Evolutionary conservation across 164 flowering plant genomes (phyloP), one percentile per base, ranked within the genome.

Genomic region (Liriodendron chinense): DNA sequence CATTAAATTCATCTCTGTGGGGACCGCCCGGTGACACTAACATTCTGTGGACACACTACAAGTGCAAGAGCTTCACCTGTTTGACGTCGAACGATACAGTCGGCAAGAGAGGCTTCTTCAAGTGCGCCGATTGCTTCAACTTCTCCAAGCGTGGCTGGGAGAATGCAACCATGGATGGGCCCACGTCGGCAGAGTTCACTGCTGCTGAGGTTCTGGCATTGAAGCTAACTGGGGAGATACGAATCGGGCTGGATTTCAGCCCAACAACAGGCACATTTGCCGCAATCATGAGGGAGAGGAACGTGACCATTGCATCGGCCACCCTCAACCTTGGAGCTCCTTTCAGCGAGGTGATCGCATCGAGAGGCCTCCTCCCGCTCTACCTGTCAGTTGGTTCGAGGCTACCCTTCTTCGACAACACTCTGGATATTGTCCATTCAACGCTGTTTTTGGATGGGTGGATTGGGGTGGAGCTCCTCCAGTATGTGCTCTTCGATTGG

Each of bases 211-310:
- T 86, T 12, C 77, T 86, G 1, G 18, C 53, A 22, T 56, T 82
- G 63, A 84, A 84, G 77, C 79, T 85, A 0, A 16, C 16, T 0
- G 86, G 83, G 25, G 83, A 84, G 78, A 82, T 84, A n/a, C 78
- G 84, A 7, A 79, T 84, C 12, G 88, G 88, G 1, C 70, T 86
- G 47, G 85, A 86, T 67, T 82, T 82, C 76, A 78, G 88, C 64
- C 83, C 81, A 10, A 79, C 83, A 16, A 82, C 86, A 0, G 88
- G 86, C 1, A 84, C 85, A 2, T 86, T 86, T 76, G 86, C 88
- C 0, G 86, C 88, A 0, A 70, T 80, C 14, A 82, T 86, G 86
- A 84, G 71, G 78, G 88, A 82, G 47, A 82, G 70, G 49, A 81
- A 82, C 72, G 83, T 84, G 3, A 84, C 83, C 61, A 79, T 84